Percentiles rank a stretch among this genome's conserved stretches.
Evolutionary conservation across 2,329 filamentous ascomycete genomes (phyloP).

Genomic region (Elsinoe necatrix): DNA sequence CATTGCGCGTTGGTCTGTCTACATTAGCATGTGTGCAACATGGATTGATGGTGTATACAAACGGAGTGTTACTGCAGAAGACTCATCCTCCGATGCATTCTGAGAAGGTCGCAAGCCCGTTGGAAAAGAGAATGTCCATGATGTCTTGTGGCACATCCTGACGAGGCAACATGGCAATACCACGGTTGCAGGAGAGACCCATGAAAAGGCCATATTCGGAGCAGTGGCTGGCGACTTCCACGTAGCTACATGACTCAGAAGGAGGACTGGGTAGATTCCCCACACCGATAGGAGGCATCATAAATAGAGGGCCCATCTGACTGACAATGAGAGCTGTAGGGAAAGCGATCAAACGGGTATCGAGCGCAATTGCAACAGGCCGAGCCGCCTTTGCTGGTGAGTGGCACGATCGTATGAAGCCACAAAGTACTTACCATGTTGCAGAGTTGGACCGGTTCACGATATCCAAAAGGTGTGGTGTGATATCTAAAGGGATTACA

Average conservation of each 20-base stretch:
- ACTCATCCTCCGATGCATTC: background rate
- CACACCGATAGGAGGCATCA: background rate
- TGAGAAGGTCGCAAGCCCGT: background rate
- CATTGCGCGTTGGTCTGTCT: too few relatives aligned
- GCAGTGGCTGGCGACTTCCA: background rate
- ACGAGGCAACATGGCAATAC: background rate
- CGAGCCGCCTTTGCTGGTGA: background rate
- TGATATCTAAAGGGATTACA: too few relatives aligned
- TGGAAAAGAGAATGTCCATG: background rate
- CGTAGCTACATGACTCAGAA: background rate
- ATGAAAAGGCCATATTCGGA: background rate
- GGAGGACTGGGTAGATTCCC: background rate
- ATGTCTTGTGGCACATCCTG: background rate
- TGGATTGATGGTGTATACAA: too few relatives aligned
- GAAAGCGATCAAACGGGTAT: background rate
- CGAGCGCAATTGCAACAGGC: background rate
- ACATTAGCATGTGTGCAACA: too few relatives aligned
- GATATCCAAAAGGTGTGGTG: too few relatives aligned
- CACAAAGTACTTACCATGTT: too few relatives aligned
- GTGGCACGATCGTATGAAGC: background rate
- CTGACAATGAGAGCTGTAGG: background rate
- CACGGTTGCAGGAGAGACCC: background rate
- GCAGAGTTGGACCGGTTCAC: too few relatives aligned
- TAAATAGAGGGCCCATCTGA: background rate
- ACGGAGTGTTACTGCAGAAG: background rate